Percentiles rank a stretch among this genome's conserved stretches.
These are phyloP conservation scores for Malassezia furfur DNA, from an alignment of 1,284 basidiomycete genomes.

Conservation along the genomic window DNA sequence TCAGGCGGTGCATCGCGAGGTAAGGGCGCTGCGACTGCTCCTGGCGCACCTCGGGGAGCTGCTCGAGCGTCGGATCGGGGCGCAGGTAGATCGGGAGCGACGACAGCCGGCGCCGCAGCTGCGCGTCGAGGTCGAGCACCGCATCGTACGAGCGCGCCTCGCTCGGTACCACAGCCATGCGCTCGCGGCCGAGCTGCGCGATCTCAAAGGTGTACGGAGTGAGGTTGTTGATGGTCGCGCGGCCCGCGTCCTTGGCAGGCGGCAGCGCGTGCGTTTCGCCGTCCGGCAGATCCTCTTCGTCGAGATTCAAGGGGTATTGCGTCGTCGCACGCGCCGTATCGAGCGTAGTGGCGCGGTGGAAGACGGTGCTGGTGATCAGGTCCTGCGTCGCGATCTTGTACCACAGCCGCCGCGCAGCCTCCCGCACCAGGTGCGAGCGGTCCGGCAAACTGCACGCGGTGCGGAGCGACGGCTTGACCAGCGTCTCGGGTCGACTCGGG, in stretches of 20 bases:
- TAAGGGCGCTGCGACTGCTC: conserved; percentile 32
- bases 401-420: conserved; percentile 32
- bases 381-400: conserved; percentile 11
- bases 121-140: conserved; percentile 28
- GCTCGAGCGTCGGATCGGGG: conserved; percentile 30
- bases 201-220: conserved; percentile 27
- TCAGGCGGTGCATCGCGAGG: conserved; percentile 28
- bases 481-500: background rate
- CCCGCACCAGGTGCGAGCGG: conserved; percentile 34
- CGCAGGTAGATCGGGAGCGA: conserved; percentile 28
- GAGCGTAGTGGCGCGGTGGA: conserved; percentile 19
- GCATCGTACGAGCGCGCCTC: conserved; percentile 23
- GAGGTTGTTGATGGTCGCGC: conserved; percentile 26
- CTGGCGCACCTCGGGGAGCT: conserved; percentile 27
- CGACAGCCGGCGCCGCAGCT: conserved; percentile 24
- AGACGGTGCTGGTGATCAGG: conserved; percentile 17
- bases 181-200: conserved; percentile 22
- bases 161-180: conserved; percentile 22
- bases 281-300: conserved; percentile 25
- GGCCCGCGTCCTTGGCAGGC: conserved; percentile 14
- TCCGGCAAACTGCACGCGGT: conserved; percentile 27
- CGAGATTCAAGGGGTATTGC: conserved; percentile 29
- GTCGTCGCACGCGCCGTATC: conserved; percentile 23
- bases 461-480: conserved; percentile 10
- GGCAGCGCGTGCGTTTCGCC: conserved; percentile 10